These are phyloP conservation scores for Tirmania nivea DNA, from an alignment of 495 filamentous ascomycete species.

Conservation along the genomic window DNA sequence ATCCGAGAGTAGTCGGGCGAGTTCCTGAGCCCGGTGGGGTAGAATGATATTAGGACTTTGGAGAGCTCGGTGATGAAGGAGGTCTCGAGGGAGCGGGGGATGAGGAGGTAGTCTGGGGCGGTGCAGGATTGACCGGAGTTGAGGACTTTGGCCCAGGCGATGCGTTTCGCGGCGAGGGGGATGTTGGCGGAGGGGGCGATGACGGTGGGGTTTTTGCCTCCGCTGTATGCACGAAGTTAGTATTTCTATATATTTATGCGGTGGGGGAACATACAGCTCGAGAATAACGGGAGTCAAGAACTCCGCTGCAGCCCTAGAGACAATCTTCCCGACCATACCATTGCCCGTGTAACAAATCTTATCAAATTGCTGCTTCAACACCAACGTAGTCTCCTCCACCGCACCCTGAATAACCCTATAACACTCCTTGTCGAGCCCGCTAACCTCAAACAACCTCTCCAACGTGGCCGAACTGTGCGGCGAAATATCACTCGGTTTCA, in stretches of 20 bases:
- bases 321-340: constrained; percentile 54
- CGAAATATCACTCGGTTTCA: constrained; percentile 77
- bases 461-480: constrained; percentile 53
- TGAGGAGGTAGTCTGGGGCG: constrained; percentile 61
- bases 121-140: constrained; percentile 83
- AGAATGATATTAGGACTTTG: constrained; percentile 52
- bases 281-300: constrained; percentile 71
- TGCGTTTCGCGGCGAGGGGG: constrained; percentile 55
- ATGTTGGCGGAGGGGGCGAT: constrained; percentile 63
- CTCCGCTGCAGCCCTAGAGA: constrained; percentile 80
- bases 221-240: constrained; percentile 14
- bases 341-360: constrained; percentile 94
- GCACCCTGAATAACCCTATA: constrained; percentile 64
- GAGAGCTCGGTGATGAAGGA: constrained; percentile 57
- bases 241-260: too few relatives aligned
- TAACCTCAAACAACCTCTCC: constrained; percentile 45
- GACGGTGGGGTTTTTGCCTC: constrained; percentile 78
- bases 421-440: constrained; percentile 51
- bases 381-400: constrained; percentile 53
- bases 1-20: constrained; percentile 59
- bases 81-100: constrained; percentile 50
- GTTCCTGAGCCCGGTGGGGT: constrained; percentile 51
- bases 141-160: constrained; percentile 68
- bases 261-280: constrained; percentile 31
- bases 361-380: constrained; percentile 81